Percentiles rank a stretch among this genome's conserved stretches.
Conservation (phyloP, 2,329 filamentous ascomycete genomes). For the Aspergillus pseudonomiae region DNA sequence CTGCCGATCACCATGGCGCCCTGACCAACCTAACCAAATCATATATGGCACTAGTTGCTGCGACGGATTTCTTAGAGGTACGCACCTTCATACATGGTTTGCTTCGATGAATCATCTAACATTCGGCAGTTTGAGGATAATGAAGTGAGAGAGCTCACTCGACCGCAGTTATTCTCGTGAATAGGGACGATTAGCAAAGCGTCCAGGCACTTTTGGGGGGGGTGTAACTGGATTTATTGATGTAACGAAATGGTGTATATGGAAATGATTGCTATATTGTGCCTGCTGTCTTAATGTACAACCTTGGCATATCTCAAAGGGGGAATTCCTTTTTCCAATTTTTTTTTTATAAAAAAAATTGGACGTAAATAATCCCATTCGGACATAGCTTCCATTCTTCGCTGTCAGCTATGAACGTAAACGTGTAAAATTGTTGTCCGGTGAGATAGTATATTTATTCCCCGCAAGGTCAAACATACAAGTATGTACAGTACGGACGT, state of each 20-base stretch:
- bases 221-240: slow-evolving; percentile 15
- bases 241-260: slow-evolving; percentile 20
- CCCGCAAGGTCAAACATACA: not conserved
- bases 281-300: not conserved
- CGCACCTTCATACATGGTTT: slow-evolving; percentile 33
- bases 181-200: not conserved
- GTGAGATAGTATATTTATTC: not conserved
- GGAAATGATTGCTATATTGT: slow-evolving; percentile 7
- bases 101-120: slow-evolving; percentile 16
- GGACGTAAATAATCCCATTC: not conserved
- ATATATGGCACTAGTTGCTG: slow-evolving; percentile 78
- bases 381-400: not conserved
- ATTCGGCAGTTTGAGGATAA: slow-evolving; percentile 45
- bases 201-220: not conserved
- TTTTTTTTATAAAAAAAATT: not conserved
- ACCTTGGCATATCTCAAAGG: not conserved
- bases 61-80: slow-evolving; percentile 86
- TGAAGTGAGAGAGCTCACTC: slow-evolving; percentile 34
- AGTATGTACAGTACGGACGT: slow-evolving; percentile 15
- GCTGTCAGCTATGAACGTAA: not conserved
- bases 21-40: slow-evolving; percentile 80
- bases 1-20: slow-evolving; percentile 58
- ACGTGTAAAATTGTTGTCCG: not conserved
- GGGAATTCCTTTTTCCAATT: not conserved
- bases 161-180: slow-evolving; percentile 39